Base-by-base conservation (phyloP, 2,329 filamentous ascomycete genomes). In the Fusarium decemcellulare region DNA sequence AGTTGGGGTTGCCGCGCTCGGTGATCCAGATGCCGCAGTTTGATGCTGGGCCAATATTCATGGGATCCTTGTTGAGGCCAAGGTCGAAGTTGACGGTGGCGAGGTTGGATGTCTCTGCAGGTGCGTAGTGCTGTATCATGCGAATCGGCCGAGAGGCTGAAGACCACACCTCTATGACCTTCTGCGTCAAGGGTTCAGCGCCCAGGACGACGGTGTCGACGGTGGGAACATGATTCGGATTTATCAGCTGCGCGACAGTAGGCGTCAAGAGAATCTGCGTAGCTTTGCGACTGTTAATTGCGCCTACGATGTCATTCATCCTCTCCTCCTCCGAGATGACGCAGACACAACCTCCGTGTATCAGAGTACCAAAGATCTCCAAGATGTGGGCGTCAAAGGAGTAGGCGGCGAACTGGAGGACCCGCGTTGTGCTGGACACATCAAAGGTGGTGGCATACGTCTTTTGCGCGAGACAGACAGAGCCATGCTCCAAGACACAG, bases 331-430 rank as follows among this genome's bases (percentile, higher is more conserved):
- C 44, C 1, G 37, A 52, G 23, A 48, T 29, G 23, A 62, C 47
- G 48, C 53, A 62, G 7, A 62, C 29, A 39, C 36, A 50, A 8
- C 37, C 46, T 32, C 46, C 53, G 16, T 42, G 47, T 23, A 46
- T 29, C 23, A 60, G 48, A 27, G 48, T 54, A 4, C 36, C 54
- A 8, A 60, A 46, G 0, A 51, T 60, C 30, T 61, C 52, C 14
- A 34, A 23, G 27, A 54, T 36, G 30, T 42, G 32, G 8, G 47
- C 9, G 29, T 61, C 59, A 11, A 57, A 62, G 11, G 52, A 44
- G 6, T 61, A 15, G 74, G 63, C 40, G 32, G 58, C 44, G 34
- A 64, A 42, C 29, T 44, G 40, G n/a, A 60, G 9, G 1, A 8
- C 43, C 30, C 32, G 40, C 39, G 23, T 23, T 57, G 37, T 42